A percentile compares a stretch with the other conserved stretches of the same genome.
Evolutionary conservation across 345 rosid genomes (phyloP).

Genomic region (Brassica cretica): DNA sequence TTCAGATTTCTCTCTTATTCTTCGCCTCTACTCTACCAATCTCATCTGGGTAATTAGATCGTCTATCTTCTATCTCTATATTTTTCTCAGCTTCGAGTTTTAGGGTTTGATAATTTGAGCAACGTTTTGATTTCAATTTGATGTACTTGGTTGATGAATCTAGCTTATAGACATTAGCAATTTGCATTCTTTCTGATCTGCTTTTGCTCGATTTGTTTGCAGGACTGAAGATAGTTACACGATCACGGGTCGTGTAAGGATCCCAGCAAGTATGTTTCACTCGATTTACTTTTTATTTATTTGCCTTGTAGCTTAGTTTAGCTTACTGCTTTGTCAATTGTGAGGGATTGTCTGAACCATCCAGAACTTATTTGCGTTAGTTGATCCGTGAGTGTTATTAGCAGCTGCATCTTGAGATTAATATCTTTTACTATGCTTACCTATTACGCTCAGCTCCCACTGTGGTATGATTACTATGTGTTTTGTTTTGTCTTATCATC

Average conservation of each 20-base stretch:
- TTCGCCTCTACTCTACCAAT: constrained; percentile 42
- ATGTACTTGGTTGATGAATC: constrained; percentile 1
- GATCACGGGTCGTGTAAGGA: constrained; percentile 78
- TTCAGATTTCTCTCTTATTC: constrained; percentile 39
- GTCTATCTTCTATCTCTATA: neutral
- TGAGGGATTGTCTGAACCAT: neutral
- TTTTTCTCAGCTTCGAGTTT: neutral
- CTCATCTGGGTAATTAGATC: constrained; percentile 47
- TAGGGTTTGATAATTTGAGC: neutral
- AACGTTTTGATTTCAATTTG: constrained; percentile 1
- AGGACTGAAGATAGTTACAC: constrained; percentile 71
- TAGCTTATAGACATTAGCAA: neutral
- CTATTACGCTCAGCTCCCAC: neutral
- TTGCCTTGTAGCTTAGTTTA: neutral
- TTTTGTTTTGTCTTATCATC: neutral
- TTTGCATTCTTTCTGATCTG: neutral
- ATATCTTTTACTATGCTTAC: neutral
- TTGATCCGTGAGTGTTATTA: neutral
- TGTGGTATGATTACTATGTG: neutral
- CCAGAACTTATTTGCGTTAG: neutral
- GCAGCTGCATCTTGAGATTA: constrained; percentile 8
- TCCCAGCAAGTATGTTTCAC: constrained; percentile 53
- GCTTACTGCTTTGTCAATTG: neutral
- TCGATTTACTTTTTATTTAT: neutral
- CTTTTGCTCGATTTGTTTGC: constrained; percentile 14